Conservation (phyloP, 2,329 filamentous ascomycete species). For the Chaetomiaceae sp. region DNA sequence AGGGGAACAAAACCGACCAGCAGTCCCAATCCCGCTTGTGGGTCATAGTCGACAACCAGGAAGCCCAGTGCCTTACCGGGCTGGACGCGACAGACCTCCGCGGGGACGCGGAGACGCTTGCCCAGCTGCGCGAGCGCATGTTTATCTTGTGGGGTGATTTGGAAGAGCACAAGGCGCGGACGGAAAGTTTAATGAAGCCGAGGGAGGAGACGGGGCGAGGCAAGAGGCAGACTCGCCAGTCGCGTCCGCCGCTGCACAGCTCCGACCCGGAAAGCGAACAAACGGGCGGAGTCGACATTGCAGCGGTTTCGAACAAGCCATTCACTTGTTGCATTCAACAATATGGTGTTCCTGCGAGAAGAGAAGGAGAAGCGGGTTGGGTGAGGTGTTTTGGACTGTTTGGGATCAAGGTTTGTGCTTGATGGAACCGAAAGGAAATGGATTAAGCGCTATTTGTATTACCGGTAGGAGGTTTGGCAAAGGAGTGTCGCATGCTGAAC, state of each 20-base stretch:
- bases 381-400: conserved; percentile 23
- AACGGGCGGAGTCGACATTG: conserved; percentile 15
- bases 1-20: conserved; percentile 14
- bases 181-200: conserved; percentile 24
- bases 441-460: too few relatives aligned
- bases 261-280: conserved; percentile 16
- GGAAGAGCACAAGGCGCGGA: conserved; percentile 58
- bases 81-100: conserved; percentile 53
- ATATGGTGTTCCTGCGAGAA: conserved; percentile 48
- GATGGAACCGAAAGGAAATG: too few relatives aligned
- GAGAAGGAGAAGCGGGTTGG: conserved; percentile 29
- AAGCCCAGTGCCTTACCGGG: conserved; percentile 43
- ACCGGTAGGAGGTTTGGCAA: too few relatives aligned
- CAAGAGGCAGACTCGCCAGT: conserved; percentile 30
- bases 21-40: conserved; percentile 51
- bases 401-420: conserved; percentile 22
- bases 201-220: conserved; percentile 9
- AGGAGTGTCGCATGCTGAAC: too few relatives aligned
- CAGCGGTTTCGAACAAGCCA: conserved; percentile 46
- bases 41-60: conserved; percentile 58
- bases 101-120: conserved; percentile 42
- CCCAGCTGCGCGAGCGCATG: conserved; percentile 59
- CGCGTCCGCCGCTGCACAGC: conserved; percentile 18
- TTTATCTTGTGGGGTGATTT: conserved; percentile 82
- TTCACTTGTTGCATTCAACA: conserved; percentile 67